phyloP scores from a whole-genome alignment of 768 basidiomycete genomes.

The Gloeophyllum trabeum region DNA sequence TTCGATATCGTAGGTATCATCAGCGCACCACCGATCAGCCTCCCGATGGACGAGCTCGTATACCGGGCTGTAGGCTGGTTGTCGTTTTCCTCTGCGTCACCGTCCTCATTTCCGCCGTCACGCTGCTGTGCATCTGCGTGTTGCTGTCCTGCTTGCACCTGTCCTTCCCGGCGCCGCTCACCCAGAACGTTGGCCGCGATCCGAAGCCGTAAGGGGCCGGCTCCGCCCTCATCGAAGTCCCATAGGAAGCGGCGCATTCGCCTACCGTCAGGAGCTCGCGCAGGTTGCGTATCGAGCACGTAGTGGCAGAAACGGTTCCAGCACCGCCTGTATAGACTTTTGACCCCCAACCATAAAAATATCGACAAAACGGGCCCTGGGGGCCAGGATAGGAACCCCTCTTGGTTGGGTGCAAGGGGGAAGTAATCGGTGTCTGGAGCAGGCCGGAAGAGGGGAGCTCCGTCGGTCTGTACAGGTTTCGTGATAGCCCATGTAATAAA shows the following conservation, averaged over 20 bases:
- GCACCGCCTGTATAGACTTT: constrained; percentile 12
- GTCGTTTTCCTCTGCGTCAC: constrained; percentile 12
- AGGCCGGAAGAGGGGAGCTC: too few species aligned
- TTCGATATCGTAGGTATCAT: constrained; percentile 56
- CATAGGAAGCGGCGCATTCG: constrained; percentile 10
- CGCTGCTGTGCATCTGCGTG: not conserved
- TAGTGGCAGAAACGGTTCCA: constrained; percentile 11
- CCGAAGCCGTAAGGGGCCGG: not conserved
- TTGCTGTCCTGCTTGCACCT: not conserved
- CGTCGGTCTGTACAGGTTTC: constrained; percentile 7
- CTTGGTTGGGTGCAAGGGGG: constrained; percentile 1
- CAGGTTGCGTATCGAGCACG: constrained; percentile 9
- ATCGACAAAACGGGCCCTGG: constrained; percentile 19
- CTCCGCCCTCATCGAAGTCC: constrained; percentile 6
- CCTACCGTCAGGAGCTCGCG: not conserved
- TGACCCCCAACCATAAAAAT: constrained; percentile 16
- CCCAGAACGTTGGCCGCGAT: not conserved
- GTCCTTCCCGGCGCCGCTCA: not conserved
- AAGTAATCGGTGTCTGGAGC: too few species aligned
- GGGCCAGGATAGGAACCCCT: constrained; percentile 17
- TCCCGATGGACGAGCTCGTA: constrained; percentile 49
- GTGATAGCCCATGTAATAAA: constrained; percentile 19
- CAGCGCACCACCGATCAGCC: constrained; percentile 59
- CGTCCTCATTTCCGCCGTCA: constrained; percentile 7
- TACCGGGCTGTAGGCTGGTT: constrained; percentile 40